Base-by-base conservation (phyloP, 1,284 basidiomycete genomes). In the Mycena citricolor region DNA sequence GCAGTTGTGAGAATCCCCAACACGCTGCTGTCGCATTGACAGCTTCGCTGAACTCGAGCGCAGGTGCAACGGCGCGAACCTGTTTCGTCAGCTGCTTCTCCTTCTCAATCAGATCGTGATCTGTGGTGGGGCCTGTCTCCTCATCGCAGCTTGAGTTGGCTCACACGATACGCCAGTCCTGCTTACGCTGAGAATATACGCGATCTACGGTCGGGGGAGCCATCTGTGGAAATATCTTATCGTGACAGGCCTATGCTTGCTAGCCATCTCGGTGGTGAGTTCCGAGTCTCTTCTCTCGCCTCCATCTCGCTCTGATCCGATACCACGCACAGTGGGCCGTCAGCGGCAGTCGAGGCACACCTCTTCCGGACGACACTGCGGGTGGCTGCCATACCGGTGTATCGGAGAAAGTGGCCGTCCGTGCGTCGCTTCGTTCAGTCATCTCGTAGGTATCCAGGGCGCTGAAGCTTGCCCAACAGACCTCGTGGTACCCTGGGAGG, bases 91-190 rank as follows among this genome's bases (percentile, higher is more conserved):
- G 41, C 28, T 63, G 7, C 39, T 71, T 11, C 54, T 74, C 5
- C 41, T 72, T n/a, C 45, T 64, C 4, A 70, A 62, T 36, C 71
- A 73, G 52, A 55, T 69, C 6, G 41, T 68, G 3, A 65, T 74
- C 17, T 62, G 64, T 44, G 37, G 73, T 73, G 39, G 46, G 71
- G 53, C 25, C 3, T 13, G 24, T 16, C 11, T 20, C 13, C 16
- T 5, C 5, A 20, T 21, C 20, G 22, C 24, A 7, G 11, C 13
- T n/a, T 14, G 25, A 26, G 5, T 32, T n/a, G 19, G 36, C 20
- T 4, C 34, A 22, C 2, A 5, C 28, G n/a, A 22, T 38, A 2
- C 12, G 36, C 12, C 41, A 70, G 69, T 64, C 31, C 58, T 71
- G n/a, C 55, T 71, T 23, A 65, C 64, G 6, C 48, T 68, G 16